Evolutionary conservation across 495 filamentous ascomycete species (phyloP).

Genomic region (Penicillium coffeae): DNA sequence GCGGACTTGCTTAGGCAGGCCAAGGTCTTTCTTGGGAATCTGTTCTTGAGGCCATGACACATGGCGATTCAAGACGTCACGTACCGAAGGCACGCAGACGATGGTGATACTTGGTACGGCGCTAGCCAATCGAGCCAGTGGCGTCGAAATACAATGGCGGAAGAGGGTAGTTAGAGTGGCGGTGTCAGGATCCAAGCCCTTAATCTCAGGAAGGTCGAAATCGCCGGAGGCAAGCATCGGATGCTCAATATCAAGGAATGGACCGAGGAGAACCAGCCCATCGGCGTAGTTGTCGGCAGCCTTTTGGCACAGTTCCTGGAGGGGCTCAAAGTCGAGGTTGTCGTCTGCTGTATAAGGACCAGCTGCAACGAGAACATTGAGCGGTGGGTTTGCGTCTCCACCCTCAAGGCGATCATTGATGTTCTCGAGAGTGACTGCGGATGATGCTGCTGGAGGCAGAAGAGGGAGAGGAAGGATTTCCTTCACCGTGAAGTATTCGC

Average conservation of each 20-base stretch:
- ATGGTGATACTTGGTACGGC: constrained; percentile 73
- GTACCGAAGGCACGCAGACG: constrained; percentile 77
- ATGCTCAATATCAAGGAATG: constrained; percentile 88
- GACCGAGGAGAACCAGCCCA: constrained; percentile 75
- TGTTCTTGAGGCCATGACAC: constrained; percentile 88
- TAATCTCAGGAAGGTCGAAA: constrained; percentile 78
- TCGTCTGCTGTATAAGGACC: constrained; percentile 91
- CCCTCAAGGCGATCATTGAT: constrained; percentile 61
- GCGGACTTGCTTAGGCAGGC: constrained; percentile 66
- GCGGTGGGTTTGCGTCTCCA: constrained; percentile 55
- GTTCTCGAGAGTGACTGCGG: constrained; percentile 53
- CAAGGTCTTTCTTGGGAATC: constrained; percentile 66
- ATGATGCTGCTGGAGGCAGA: constrained; percentile 63
- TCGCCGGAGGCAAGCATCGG: constrained; percentile 84
- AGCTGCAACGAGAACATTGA: constrained; percentile 72
- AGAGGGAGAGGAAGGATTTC: constrained; percentile 72
- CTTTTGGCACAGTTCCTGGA: constrained; percentile 73
- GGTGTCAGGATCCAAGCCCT: constrained; percentile 65
- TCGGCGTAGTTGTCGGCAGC: constrained; percentile 74
- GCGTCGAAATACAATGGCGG: constrained; percentile 67
- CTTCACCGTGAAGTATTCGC: constrained; percentile 74
- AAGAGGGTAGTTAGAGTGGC: constrained; percentile 81
- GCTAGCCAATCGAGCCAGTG: constrained; percentile 60
- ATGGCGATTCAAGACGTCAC: constrained; percentile 79
- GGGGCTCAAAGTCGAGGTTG: constrained; percentile 82